Evolutionary conservation across 495 filamentous ascomycete species (phyloP).

Genomic region (Tetracladium marchalianum): DNA sequence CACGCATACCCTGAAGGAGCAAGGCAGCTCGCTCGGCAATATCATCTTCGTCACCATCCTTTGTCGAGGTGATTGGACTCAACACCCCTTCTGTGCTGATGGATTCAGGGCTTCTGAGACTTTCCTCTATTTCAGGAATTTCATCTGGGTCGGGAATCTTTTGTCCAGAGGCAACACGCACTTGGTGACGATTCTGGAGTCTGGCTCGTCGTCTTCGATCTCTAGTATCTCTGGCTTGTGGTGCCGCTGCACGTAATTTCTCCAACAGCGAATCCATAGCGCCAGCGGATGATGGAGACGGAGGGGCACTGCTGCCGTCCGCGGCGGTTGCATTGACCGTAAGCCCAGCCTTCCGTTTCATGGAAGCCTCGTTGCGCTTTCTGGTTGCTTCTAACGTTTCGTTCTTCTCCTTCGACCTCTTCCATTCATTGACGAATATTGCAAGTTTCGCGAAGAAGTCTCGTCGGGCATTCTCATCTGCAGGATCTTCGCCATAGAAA

Average conservation of each 20-base stretch:
- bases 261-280: conserved; percentile 96
- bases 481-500: conserved; percentile 91
- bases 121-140: conserved; percentile 34
- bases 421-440: conserved; percentile 88
- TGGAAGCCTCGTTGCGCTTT: conserved; percentile 74
- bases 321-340: conserved; percentile 35
- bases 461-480: conserved; percentile 85
- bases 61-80: conserved; percentile 16
- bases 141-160: conserved; percentile 62
- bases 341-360: conserved; percentile 74
- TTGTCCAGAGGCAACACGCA: conserved; percentile 83
- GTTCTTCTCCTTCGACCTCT: conserved; percentile 93
- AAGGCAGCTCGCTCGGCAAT: conserved; percentile 75
- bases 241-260: conserved; percentile 88
- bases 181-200: conserved; percentile 82
- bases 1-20: conserved; percentile 68
- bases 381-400: conserved; percentile 69
- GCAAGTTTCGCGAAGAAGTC: conserved; percentile 96
- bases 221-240: conserved; percentile 75
- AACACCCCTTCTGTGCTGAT: conserved; percentile 13
- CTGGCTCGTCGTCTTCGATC: conserved; percentile 80
- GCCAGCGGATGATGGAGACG: conserved; percentile 69
- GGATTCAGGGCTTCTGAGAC: conserved; percentile 12
- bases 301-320: conserved; percentile 31
- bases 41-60: conserved; percentile 40